Conservation (phyloP, 345 rosid species). For the Eucalyptus erythrocorys region DNA sequence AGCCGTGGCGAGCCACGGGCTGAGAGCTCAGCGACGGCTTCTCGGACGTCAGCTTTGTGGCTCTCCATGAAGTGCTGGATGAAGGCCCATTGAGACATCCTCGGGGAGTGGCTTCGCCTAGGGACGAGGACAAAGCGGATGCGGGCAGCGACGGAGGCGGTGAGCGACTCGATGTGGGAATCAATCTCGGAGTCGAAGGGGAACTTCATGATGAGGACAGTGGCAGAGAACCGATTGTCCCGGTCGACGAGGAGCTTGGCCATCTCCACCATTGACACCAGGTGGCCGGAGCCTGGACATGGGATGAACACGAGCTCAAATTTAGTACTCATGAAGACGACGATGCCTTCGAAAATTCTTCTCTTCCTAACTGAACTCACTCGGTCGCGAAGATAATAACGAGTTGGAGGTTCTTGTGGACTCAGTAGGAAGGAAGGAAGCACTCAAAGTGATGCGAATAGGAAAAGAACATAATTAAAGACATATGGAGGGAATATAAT, state of each 20-base stretch:
- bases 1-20: slow-evolving; percentile 5
- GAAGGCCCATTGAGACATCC: background rate
- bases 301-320: background rate
- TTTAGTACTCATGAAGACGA: background rate
- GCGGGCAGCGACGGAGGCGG: slow-evolving; percentile 7
- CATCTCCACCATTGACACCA: slow-evolving; percentile 18
- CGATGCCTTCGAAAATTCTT: background rate
- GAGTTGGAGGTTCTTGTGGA: background rate
- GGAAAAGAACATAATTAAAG: too few relatives aligned
- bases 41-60: slow-evolving; percentile 12
- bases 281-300: slow-evolving; percentile 24
- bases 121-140: slow-evolving; percentile 20
- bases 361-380: background rate
- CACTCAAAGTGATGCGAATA: background rate
- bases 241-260: slow-evolving; percentile 34
- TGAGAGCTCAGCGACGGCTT: slow-evolving; percentile 6
- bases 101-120: background rate
- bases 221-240: slow-evolving; percentile 23
- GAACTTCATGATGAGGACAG: slow-evolving; percentile 21
- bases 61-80: background rate
- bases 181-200: background rate
- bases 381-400: background rate
- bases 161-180: background rate
- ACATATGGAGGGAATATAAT: background rate
- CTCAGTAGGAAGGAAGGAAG: background rate